Evolutionary conservation across 257 asterid genomes (phyloP).

Genomic region (Scutellaria minor): DNA sequence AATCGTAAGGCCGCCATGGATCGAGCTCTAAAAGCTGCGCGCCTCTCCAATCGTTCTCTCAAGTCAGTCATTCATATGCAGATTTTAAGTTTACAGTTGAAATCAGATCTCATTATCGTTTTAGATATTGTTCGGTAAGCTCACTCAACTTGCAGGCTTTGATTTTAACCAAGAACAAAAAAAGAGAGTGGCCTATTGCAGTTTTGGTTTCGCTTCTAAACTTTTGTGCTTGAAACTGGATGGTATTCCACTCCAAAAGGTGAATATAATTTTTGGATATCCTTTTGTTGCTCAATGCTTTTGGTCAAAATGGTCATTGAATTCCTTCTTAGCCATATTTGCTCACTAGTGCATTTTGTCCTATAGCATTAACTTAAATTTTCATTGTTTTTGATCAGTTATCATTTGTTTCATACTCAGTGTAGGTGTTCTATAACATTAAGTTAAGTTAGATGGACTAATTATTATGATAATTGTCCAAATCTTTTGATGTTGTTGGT

Average conservation of each 20-base stretch:
- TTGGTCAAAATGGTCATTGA: constrained; percentile 15
- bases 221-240: constrained; percentile 92
- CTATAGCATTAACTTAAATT: background rate
- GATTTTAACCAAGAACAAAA: constrained; percentile 88
- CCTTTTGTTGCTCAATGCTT: constrained; percentile 1
- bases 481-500: background rate
- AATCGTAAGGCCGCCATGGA: no score
- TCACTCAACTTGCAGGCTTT: constrained; percentile 55
- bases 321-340: constrained; percentile 9
- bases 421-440: background rate
- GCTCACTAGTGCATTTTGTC: constrained; percentile 1
- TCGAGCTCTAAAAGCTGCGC: no score
- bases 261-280: constrained; percentile 37
- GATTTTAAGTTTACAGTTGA: no score
- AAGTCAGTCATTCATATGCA: no score
- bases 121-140: constrained; percentile 25
- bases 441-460: no score
- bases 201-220: constrained; percentile 66
- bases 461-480: background rate
- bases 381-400: constrained; percentile 6
- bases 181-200: constrained; percentile 82
- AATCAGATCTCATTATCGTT: no score
- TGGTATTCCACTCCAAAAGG: constrained; percentile 79
- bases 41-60: no score
- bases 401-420: background rate